phyloP scores from a whole-genome alignment of 2,329 filamentous ascomycete genomes.

The Ascochyta clinopodiicola region DNA sequence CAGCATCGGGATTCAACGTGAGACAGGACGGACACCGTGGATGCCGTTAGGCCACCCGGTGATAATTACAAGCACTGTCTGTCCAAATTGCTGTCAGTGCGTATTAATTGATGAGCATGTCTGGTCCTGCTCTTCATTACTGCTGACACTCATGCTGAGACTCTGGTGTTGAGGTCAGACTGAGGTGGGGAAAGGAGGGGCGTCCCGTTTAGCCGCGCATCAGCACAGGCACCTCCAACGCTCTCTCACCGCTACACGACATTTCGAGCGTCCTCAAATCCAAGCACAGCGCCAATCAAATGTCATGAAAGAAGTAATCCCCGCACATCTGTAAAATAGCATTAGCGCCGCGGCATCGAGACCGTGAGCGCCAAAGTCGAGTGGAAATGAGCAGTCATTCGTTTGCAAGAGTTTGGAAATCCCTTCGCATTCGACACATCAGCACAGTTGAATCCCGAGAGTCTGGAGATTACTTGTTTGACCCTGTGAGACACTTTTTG shows the following conservation, averaged over 20 bases:
- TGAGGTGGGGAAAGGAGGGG: background rate
- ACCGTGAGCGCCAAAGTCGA: conserved; percentile 1
- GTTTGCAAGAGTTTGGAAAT: background rate
- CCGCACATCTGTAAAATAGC: background rate
- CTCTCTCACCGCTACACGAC: conserved; percentile 1
- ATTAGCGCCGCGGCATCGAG: background rate
- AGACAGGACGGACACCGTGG: conserved; percentile 10
- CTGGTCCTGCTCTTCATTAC: background rate
- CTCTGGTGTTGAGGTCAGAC: background rate
- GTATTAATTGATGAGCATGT: background rate
- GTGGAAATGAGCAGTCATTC: conserved; percentile 10
- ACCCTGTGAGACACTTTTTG: background rate
- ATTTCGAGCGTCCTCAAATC: background rate
- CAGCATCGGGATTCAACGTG: conserved; percentile 10
- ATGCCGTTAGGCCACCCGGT: conserved; percentile 1
- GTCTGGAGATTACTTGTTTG: conserved; percentile 10
- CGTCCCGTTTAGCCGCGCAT: background rate
- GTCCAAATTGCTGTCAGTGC: background rate
- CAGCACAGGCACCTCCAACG: background rate
- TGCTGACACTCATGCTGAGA: background rate
- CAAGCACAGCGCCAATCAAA: background rate
- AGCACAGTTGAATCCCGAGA: background rate
- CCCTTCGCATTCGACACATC: background rate
- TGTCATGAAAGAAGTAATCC: background rate
- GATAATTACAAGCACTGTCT: background rate